phyloP scores from a whole-genome alignment of 306 rosid genomes.

The Prunus salicina region DNA sequence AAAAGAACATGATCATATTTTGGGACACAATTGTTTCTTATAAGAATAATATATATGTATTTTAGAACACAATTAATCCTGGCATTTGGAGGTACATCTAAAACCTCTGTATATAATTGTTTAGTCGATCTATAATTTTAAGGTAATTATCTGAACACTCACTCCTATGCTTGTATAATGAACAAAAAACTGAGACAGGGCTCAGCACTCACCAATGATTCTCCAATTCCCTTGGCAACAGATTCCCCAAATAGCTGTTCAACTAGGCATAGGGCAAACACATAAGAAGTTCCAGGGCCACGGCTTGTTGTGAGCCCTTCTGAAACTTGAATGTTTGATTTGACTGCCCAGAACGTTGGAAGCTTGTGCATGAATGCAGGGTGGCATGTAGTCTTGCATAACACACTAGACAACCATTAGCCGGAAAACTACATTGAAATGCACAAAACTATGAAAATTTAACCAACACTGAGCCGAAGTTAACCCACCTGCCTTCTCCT shows the following conservation, averaged over 20 bases:
- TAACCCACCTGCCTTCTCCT: conserved; percentile 64
- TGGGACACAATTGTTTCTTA: neutral
- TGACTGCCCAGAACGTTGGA: conserved; percentile 94
- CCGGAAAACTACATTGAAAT: conserved; percentile 19
- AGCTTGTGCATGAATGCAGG: conserved; percentile 91
- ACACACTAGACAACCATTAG: conserved; percentile 53
- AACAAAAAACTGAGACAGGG: conserved; percentile 5
- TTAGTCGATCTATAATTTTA: neutral
- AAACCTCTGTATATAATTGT: neutral
- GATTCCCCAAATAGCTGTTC: conserved; percentile 82
- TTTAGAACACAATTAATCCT: neutral
- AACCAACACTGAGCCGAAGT: conserved; percentile 17
- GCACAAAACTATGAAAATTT: conserved; percentile 10
- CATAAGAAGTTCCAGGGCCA: conserved; percentile 84
- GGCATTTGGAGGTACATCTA: neutral
- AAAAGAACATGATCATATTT: neutral
- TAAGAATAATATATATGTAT: too few relatives aligned
- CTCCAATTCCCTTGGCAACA: conserved; percentile 69
- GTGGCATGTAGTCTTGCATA: conserved; percentile 81
- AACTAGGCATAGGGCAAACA: conserved; percentile 77
- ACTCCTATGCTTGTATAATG: neutral
- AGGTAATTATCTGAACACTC: neutral
- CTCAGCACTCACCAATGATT: conserved; percentile 79
- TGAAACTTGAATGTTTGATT: conserved; percentile 82
- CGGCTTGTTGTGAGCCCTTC: conserved; percentile 88